Conservation (phyloP, 2,329 filamentous ascomycete species). For the Colletotrichum ledebouriae region DNA sequence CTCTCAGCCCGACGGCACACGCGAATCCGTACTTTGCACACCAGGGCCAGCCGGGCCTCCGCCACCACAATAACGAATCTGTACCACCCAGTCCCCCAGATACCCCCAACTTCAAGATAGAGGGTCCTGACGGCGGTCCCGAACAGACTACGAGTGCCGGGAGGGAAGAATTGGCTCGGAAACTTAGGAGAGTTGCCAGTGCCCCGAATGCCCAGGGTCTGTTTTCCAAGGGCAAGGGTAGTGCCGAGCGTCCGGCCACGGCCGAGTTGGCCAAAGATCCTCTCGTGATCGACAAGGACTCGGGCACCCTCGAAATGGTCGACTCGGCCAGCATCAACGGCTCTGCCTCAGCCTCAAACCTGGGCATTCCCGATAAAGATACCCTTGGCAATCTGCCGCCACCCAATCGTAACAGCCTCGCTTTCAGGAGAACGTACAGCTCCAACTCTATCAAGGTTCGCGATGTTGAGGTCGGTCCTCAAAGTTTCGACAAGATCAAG, state of each 20-base stretch:
- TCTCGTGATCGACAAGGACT: constrained; percentile 69
- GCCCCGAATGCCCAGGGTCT: constrained; percentile 97
- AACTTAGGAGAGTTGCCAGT: constrained; percentile 92
- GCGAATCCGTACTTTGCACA: constrained; percentile 98
- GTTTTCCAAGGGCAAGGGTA: constrained; percentile 73
- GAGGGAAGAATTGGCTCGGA: constrained; percentile 94
- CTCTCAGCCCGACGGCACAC: constrained; percentile 89
- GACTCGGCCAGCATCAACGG: constrained; percentile 57
- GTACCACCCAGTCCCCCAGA: constrained; percentile 94
- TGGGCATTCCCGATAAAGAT: constrained; percentile 60
- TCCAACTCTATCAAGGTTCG: constrained; percentile 99
- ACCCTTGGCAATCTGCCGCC: constrained; percentile 73
- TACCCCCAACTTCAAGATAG: constrained; percentile 82
- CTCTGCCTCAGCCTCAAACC: constrained; percentile 46
- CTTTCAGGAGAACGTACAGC: constrained; percentile 95
- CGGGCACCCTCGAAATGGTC: constrained; percentile 60
- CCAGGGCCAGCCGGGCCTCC: constrained; percentile 91
- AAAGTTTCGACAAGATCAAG: constrained; percentile 99
- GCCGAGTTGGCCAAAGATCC: constrained; percentile 90
- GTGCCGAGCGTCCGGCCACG: constrained; percentile 80
- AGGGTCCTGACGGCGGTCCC: constrained; percentile 74
- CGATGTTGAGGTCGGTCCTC: constrained; percentile 94
- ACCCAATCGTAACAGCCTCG: constrained; percentile 76
- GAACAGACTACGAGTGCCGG: constrained; percentile 80
- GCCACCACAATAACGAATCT: constrained; percentile 95